A percentile compares a stretch with the other conserved stretches of the same genome.
Evolutionary conservation across 2,329 filamentous ascomycete genomes (phyloP).

Genomic region (Colletotrichum nymphaeae): DNA sequence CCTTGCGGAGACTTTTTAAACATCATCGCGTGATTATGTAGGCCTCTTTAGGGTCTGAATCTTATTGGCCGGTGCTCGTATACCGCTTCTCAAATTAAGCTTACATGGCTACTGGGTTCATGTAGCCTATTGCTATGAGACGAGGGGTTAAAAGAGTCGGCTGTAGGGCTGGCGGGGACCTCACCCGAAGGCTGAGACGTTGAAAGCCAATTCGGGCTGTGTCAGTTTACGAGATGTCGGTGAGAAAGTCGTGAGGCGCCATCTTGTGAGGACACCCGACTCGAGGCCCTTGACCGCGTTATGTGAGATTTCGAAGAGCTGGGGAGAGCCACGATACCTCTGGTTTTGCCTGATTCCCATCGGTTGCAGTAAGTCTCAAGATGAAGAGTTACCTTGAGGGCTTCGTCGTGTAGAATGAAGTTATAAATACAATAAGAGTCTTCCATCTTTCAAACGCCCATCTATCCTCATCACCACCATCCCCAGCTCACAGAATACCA

Average conservation of each 20-base stretch:
- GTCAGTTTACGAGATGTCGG: background rate
- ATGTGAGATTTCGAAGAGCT: background rate
- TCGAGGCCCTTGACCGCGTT: background rate
- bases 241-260: background rate
- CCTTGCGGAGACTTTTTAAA: background rate
- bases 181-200: background rate
- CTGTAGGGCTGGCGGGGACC: constrained; percentile 14
- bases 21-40: background rate
- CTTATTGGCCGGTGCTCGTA: background rate
- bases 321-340: background rate
- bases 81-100: background rate
- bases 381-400: no score
- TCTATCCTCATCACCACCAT: background rate
- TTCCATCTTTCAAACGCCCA: no score
- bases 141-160: background rate
- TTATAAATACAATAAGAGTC: background rate
- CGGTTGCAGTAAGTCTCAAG: background rate
- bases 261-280: background rate
- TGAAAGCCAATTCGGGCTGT: background rate
- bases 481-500: background rate
- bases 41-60: accelerated
- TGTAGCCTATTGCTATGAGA: background rate
- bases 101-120: background rate
- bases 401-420: background rate
- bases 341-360: background rate